These are phyloP conservation scores for Pythium insidiosum DNA, from an alignment of 352 stramenopile genomes.

Conservation along the genomic window DNA sequence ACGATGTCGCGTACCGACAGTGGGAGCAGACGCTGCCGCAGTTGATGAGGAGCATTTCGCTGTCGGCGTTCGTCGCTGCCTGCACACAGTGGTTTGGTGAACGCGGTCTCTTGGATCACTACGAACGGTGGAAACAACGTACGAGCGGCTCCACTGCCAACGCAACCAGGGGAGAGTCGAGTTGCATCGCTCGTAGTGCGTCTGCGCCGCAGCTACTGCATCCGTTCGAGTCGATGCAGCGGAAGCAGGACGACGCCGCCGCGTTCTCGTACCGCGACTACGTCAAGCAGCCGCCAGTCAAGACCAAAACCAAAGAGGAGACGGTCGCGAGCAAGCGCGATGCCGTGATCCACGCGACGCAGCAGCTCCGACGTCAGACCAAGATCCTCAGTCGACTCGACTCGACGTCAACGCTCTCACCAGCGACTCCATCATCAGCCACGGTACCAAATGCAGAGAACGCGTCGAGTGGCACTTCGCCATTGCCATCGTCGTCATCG, in stretches of 20 bases:
- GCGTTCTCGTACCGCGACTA: constrained; percentile 46
- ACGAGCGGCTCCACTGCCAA: neutral
- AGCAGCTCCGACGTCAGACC: constrained; percentile 20
- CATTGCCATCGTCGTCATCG: neutral
- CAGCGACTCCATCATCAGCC: neutral
- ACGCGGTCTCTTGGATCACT: constrained; percentile 27
- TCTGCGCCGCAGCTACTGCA: constrained; percentile 25
- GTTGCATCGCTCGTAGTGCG: constrained; percentile 11
- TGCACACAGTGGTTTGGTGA: constrained; percentile 49
- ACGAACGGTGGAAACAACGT: constrained; percentile 1
- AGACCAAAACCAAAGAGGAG: constrained; percentile 15
- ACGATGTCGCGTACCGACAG: constrained; percentile 30
- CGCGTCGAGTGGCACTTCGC: too few species aligned
- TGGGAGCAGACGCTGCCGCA: constrained; percentile 46
- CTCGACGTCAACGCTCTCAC: neutral
- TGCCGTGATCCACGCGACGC: constrained; percentile 23
- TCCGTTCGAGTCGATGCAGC: constrained; percentile 35
- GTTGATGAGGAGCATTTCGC: constrained; percentile 20
- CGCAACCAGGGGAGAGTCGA: constrained; percentile 8
- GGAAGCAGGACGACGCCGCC: constrained; percentile 25
- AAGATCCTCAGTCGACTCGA: constrained; percentile 18
- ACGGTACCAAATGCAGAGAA: too few species aligned
- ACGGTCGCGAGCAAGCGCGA: constrained; percentile 18
- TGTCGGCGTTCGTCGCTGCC: constrained; percentile 32
- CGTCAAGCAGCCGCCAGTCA: constrained; percentile 18